Base-by-base conservation (phyloP, 306 rosid genomes). In the Trifolium repens region DNA sequence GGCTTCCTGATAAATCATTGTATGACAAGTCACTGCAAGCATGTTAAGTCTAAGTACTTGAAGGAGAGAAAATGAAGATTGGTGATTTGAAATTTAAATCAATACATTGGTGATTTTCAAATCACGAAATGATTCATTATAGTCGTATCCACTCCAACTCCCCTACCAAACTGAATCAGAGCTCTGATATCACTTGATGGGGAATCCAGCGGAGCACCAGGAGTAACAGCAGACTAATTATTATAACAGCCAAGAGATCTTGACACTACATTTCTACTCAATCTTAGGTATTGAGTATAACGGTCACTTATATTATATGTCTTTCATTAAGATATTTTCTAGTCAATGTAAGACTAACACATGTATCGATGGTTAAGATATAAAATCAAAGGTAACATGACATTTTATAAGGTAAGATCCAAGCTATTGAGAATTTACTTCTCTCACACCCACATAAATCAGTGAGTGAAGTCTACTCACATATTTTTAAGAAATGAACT, bases 11-110 rank as follows among this genome's bases (percentile, higher is more conserved):
- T 76, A 91, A 79, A 78, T 80, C 61, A 77, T 93, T 93, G 92
- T 93, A 91, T 7, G 96, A 93, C 65, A 91, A 55, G 84, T 93
- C 98, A 80, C 98, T 93, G 91, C 85, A 78, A 83, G 49, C 55
- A 66, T 37, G 61, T 67, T 11, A 69, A 66, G 60, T 40, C 71
- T 43, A 69, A 68, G 27, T 9, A 59, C 54, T 60, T 39, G 57
- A 67, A 30, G 22, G 54, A 70, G 32, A 57, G 16, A 53, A 52
- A 17, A 32, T 22, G n/a, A 68, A 6, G 11, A 74, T 67, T 61
- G 10, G 11, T 67, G 44, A 54, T 35, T 8, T 60, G 30, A 40
- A 66, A 61, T 26, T 46, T 57, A 72, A 46, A 69, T 27, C 54
- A 57, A 10, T 11, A 44, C 3, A 13, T 9, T 55, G 61, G 61